phyloP scores from a whole-genome alignment of 768 basidiomycete species.

The Cantharellus anzutake region DNA sequence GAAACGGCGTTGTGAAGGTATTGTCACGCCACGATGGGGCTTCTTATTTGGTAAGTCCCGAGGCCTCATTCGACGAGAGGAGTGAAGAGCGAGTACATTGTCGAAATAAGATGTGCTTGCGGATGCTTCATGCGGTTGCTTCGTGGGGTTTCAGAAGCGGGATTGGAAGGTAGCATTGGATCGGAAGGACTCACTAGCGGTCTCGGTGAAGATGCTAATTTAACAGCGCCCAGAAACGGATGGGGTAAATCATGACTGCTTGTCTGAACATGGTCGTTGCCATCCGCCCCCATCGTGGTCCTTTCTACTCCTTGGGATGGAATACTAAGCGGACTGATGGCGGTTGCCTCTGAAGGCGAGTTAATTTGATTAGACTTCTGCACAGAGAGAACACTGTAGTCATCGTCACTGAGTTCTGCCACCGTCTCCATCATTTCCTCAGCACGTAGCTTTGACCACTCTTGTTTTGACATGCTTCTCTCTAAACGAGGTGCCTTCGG shows the following conservation, averaged over 20 bases:
- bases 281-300: too few relatives aligned
- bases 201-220: too few relatives aligned
- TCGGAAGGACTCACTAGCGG: too few relatives aligned
- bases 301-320: not conserved
- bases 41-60: conserved; percentile 9
- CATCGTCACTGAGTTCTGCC: conserved; percentile 8
- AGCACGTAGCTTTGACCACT: conserved; percentile 28
- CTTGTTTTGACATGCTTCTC: conserved; percentile 28
- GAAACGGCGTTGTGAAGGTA: conserved; percentile 65
- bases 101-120: conserved; percentile 4
- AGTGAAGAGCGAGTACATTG: conserved; percentile 37
- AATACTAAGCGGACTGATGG: not conserved
- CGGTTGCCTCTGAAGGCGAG: too few relatives aligned
- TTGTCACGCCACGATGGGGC: conserved; percentile 41
- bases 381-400: too few relatives aligned
- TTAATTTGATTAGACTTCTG: too few relatives aligned
- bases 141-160: too few relatives aligned
- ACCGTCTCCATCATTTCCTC: conserved; percentile 27
- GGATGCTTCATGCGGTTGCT: too few relatives aligned
- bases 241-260: too few relatives aligned
- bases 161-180: too few relatives aligned
- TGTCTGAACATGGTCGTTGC: too few relatives aligned
- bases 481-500: conserved; percentile 31
- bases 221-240: too few relatives aligned
- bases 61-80: conserved; percentile 45